Evolutionary conservation across 2,329 filamentous ascomycete species (phyloP).

Genomic region (Claviceps monticola): DNA sequence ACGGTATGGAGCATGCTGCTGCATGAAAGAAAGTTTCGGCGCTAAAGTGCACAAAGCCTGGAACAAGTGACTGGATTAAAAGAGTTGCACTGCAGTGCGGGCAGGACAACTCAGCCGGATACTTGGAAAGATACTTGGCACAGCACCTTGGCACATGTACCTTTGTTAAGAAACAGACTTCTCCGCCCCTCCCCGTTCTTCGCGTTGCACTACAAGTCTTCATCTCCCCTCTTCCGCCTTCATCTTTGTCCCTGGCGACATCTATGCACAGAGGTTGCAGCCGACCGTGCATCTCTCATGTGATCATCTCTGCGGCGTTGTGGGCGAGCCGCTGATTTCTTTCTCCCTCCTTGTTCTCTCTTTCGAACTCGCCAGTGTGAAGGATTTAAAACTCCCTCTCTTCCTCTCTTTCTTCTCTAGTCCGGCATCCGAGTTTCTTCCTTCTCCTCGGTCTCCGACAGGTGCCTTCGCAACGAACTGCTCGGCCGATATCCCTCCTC

Average conservation of each 20-base stretch:
- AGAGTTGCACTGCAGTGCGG: no score
- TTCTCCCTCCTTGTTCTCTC: neutral
- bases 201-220: constrained; percentile 1
- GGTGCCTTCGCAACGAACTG: neutral
- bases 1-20: no score
- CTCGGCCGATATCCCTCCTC: neutral
- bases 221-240: neutral
- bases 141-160: neutral
- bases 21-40: no score
- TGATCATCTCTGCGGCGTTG: constrained; percentile 18
- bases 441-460: neutral
- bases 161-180: neutral
- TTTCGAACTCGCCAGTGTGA: neutral
- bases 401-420: neutral
- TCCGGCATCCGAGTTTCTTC: neutral
- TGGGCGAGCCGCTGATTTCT: constrained; percentile 17
- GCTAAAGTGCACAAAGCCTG: no score
- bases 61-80: no score
- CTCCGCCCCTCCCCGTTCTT: neutral
- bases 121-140: neutral
- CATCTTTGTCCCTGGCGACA: constrained; percentile 8
- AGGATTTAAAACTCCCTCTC: neutral
- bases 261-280: constrained; percentile 10
- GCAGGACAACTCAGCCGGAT: no score
- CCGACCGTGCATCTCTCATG: constrained; percentile 11